phyloP scores from a whole-genome alignment of 805 yeast species.

The Suhomyces faveliae region DNA sequence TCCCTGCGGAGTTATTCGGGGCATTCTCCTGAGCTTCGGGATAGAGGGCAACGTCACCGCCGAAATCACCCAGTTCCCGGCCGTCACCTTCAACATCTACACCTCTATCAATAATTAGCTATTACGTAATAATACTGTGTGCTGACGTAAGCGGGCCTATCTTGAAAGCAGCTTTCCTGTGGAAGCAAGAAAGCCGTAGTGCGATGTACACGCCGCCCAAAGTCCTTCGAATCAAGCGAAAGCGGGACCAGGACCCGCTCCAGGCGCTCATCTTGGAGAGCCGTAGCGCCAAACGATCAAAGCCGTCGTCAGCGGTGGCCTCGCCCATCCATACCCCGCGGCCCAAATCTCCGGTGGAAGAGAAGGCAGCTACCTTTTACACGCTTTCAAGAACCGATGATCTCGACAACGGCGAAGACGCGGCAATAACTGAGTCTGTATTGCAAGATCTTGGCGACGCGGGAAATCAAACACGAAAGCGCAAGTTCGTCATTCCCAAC shows the following conservation, averaged over 20 bases:
- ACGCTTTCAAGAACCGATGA: constrained; percentile 38
- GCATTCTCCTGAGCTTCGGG: constrained; percentile 68
- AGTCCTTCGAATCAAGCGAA: constrained; percentile 79
- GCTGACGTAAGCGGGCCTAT: background rate
- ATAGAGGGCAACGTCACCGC: constrained; percentile 64
- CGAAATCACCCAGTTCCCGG: constrained; percentile 60
- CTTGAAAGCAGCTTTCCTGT: background rate
- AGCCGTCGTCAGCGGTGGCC: constrained; percentile 30
- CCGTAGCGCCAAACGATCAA: constrained; percentile 39
- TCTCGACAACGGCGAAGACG: constrained; percentile 5
- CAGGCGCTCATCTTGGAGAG: constrained; percentile 66
- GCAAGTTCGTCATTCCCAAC: constrained; percentile 38
- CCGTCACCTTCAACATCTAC: constrained; percentile 71
- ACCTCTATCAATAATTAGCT: constrained; percentile 42
- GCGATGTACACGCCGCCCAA: constrained; percentile 42
- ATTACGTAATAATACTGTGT: background rate
- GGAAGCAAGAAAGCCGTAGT: background rate
- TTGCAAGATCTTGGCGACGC: constrained; percentile 7
- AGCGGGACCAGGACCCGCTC: constrained; percentile 83
- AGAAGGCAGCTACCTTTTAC: constrained; percentile 15
- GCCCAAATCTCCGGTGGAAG: constrained; percentile 26
- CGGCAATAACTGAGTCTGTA: constrained; percentile 10
- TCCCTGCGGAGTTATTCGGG: constrained; percentile 75
- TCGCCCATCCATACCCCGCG: constrained; percentile 31
- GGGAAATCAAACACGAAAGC: constrained; percentile 11